phyloP scores from a whole-genome alignment of 1,284 basidiomycete species.

The Golubevia pallescens region DNA sequence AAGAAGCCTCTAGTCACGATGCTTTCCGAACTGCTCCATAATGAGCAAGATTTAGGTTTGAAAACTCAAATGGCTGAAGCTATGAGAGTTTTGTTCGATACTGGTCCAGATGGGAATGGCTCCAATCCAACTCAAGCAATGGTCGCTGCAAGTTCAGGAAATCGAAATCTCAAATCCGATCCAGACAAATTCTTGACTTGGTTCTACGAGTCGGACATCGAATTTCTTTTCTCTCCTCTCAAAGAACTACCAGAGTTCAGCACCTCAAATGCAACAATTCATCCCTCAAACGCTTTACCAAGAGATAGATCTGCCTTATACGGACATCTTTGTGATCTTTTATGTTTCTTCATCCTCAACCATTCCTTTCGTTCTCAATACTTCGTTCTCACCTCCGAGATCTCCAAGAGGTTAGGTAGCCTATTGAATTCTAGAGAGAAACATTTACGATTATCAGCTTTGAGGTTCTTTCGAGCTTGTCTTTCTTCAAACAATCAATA shows the following conservation, averaged over 20 bases:
- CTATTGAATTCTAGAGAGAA: conserved; percentile 81
- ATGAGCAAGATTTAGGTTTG: conserved; percentile 81
- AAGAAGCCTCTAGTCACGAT: conserved; percentile 32
- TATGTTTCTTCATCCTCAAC: conserved; percentile 84
- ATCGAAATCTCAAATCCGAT: conserved; percentile 3
- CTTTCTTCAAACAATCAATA: conserved; percentile 85
- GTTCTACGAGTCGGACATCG: conserved; percentile 81
- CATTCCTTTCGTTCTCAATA: conserved; percentile 85
- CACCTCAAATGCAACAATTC: too few species aligned
- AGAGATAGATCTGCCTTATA: conserved; percentile 46
- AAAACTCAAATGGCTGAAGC: conserved; percentile 90
- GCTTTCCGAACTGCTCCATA: conserved; percentile 72
- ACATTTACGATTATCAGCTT: conserved; percentile 70
- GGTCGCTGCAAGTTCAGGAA: background rate
- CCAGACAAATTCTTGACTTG: conserved; percentile 75
- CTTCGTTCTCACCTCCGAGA: conserved; percentile 72
- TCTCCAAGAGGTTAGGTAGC: conserved; percentile 41
- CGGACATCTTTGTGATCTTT: conserved; percentile 75
- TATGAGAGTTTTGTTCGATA: conserved; percentile 82
- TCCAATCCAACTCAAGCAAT: conserved; percentile 14
- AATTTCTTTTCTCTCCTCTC: conserved; percentile 79
- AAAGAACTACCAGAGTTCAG: conserved; percentile 76
- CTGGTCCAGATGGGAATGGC: conserved; percentile 36
- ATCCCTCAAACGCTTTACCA: conserved; percentile 10
- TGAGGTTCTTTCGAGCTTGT: conserved; percentile 88